Conservation (phyloP, 441 rosid species). For the Mallotus japonicus region DNA sequence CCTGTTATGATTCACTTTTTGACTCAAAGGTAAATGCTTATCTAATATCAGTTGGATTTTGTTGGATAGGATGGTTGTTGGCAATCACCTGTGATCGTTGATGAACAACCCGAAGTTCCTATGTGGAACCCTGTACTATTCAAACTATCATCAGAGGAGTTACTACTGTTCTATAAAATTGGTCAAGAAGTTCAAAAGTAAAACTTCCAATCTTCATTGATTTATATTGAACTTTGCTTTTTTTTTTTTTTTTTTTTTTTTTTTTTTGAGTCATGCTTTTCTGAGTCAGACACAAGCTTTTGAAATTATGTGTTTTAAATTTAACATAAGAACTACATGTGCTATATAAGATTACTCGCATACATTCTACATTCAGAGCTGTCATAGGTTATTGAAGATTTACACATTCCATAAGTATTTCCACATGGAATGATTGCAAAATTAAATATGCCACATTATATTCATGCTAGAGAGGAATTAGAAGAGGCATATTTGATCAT, state of each 20-base stretch:
- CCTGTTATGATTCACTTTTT: constrained; percentile 7
- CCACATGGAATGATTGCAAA: constrained; percentile 6
- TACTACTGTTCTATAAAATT: constrained; percentile 78
- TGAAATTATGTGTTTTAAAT: neutral
- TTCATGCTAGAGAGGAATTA: neutral
- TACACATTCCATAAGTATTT: neutral
- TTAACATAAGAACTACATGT: neutral
- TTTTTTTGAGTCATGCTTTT: neutral
- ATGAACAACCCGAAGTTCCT: constrained; percentile 73
- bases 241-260: no score
- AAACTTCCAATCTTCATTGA: constrained; percentile 7
- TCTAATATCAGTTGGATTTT: constrained; percentile 17
- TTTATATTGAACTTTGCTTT: constrained; percentile 1
- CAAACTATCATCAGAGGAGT: constrained; percentile 69
- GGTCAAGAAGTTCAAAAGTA: constrained; percentile 91
- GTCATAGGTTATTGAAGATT: neutral
- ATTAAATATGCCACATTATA: neutral
- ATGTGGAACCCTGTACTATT: constrained; percentile 95
- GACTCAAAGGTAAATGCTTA: constrained; percentile 4
- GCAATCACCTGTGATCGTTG: constrained; percentile 54
- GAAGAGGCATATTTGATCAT: neutral
- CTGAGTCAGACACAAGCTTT: neutral
- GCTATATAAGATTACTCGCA: neutral
- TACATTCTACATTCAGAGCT: neutral
- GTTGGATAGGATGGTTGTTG: constrained; percentile 59